Percentiles rank a stretch among this genome's conserved stretches.
phyloP scores from a whole-genome alignment of 129 eudicot species.

The Cynara cardunculus region DNA sequence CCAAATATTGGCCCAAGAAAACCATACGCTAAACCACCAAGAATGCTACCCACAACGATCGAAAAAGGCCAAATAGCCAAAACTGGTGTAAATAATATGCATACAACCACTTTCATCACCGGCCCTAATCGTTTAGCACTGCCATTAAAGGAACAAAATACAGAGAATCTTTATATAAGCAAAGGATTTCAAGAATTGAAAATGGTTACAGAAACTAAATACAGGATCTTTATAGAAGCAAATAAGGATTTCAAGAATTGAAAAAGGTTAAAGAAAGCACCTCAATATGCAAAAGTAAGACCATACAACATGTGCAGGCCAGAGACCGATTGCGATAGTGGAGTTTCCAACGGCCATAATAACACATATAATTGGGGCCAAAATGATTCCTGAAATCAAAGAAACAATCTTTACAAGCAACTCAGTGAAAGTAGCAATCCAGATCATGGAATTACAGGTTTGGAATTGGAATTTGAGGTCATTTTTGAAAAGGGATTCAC shows the following conservation, averaged over 20 bases:
- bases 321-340: constrained; percentile 71
- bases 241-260: not conserved
- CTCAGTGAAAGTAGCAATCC: not conserved
- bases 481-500: not conserved
- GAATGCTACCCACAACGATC: constrained; percentile 47
- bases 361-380: constrained; percentile 70
- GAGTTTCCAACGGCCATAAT: constrained; percentile 63
- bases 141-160: constrained; percentile 28
- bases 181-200: not conserved
- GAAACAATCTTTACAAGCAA: not conserved
- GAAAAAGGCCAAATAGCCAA: constrained; percentile 58
- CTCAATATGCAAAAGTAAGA: constrained; percentile 58
- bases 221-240: not conserved
- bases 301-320: constrained; percentile 69
- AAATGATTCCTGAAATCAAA: constrained; percentile 50
- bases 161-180: not conserved
- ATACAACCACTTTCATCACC: constrained; percentile 61
- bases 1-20: constrained; percentile 85
- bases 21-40: constrained; percentile 89
- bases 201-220: not conserved
- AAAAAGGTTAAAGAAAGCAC: constrained; percentile 27
- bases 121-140: constrained; percentile 89
- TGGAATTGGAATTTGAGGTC: not conserved
- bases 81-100: constrained; percentile 38
- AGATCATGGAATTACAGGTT: not conserved